These are phyloP conservation scores for Exophiala spinifera DNA, from an alignment of 2,329 filamentous ascomycete species.

Conservation along the genomic window DNA sequence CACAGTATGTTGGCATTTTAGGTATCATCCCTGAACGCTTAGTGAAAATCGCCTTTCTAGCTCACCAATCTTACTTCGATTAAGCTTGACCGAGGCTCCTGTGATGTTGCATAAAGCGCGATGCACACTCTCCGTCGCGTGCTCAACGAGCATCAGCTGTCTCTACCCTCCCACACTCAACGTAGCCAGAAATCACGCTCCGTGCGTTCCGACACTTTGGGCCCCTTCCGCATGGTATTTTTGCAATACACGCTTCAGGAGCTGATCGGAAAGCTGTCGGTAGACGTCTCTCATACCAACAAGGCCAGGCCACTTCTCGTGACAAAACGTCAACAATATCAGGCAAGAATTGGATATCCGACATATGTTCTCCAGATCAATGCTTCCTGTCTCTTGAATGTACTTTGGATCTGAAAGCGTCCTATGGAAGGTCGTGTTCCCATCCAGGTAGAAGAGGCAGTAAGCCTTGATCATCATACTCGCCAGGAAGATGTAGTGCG, in stretches of 20 bases:
- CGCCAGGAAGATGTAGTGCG: slow-evolving; percentile 30
- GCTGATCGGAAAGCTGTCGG: slow-evolving; percentile 3
- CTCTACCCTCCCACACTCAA: too few relatives aligned
- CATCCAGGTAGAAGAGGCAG: slow-evolving; percentile 25
- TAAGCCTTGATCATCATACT: slow-evolving; percentile 28
- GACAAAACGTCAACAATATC: slow-evolving; percentile 11
- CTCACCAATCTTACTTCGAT: too few relatives aligned
- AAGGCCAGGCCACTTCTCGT: slow-evolving; percentile 14
- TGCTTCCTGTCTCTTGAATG: neutral
- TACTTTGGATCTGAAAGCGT: neutral
- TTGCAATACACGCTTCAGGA: neutral
- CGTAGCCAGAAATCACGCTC: too few relatives aligned
- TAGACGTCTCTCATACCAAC: slow-evolving; percentile 12
- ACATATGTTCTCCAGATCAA: slow-evolving; percentile 6
- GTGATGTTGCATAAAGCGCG: too few relatives aligned
- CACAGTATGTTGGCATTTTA: too few relatives aligned
- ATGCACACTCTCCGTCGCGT: too few relatives aligned
- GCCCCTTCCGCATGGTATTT: neutral
- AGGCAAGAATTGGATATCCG: slow-evolving; percentile 16
- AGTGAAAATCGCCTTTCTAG: too few relatives aligned
- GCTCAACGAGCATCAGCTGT: too few relatives aligned
- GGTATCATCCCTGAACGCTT: too few relatives aligned
- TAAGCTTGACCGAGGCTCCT: too few relatives aligned
- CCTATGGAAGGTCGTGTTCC: neutral
- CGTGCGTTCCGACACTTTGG: too few relatives aligned